Evolutionary conservation across 768 basidiomycete genomes (phyloP).

Genomic region (Fistulinella prunicolor): DNA sequence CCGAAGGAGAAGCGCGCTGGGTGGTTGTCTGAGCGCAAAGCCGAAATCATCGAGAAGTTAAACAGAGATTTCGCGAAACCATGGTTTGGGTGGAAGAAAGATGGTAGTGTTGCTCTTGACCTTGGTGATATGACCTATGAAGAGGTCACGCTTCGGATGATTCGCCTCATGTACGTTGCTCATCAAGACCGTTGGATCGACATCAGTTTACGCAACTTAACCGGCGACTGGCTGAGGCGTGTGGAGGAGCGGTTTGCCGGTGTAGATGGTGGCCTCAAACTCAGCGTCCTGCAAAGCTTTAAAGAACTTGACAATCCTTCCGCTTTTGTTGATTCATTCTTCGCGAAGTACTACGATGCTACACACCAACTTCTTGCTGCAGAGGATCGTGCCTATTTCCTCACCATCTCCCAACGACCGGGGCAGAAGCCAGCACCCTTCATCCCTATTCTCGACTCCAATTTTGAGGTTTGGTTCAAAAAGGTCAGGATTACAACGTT

Average conservation of each 20-base stretch:
- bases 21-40: conserved; percentile 85
- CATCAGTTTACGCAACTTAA: conserved; percentile 83
- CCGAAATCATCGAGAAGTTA: conserved; percentile 86
- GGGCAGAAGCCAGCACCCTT: conserved; percentile 99
- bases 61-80: conserved; percentile 96
- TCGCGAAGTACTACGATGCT: conserved; percentile 79
- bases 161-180: conserved; percentile 90
- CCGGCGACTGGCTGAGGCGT: conserved; percentile 95
- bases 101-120: conserved; percentile 77
- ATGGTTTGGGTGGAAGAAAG: conserved; percentile 98
- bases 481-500: conserved; percentile 55
- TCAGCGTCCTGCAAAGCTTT: conserved; percentile 85
- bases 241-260: conserved; percentile 95
- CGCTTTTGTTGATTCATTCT: conserved; percentile 77
- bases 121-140: conserved; percentile 98
- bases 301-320: conserved; percentile 77
- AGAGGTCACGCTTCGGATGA: conserved; percentile 88
- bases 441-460: conserved; percentile 91
- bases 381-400: conserved; percentile 94
- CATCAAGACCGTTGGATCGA: conserved; percentile 96
- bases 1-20: conserved; percentile 91
- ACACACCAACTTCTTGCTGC: conserved; percentile 83
- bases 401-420: conserved; percentile 91
- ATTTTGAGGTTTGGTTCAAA: conserved; percentile 99
- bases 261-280: conserved; percentile 76